A percentile compares a stretch with the other conserved stretches of the same genome.
phyloP scores from a whole-genome alignment of 495 filamentous ascomycete species.

The Penicillium turbatum region DNA sequence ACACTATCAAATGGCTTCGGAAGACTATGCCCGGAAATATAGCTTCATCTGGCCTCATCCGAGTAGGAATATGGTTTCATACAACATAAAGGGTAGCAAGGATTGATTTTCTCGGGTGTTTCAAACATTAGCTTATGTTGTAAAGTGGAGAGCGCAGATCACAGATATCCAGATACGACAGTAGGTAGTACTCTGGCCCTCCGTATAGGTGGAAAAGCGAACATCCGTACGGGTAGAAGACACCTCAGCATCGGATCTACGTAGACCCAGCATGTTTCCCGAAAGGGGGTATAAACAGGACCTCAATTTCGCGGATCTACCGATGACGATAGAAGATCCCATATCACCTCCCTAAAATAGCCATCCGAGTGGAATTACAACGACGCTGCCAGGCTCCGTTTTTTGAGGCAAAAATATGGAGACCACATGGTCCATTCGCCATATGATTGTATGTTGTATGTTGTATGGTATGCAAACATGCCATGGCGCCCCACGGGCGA shows the following conservation, averaged over 20 bases:
- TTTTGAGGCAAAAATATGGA: neutral
- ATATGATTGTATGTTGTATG: too few species aligned
- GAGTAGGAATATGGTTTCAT: neutral
- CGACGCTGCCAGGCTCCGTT: neutral
- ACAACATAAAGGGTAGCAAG: neutral
- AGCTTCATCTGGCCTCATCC: neutral
- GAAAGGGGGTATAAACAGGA: neutral
- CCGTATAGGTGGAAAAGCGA: neutral
- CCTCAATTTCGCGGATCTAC: neutral
- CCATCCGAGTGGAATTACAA: neutral
- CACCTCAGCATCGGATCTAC: neutral
- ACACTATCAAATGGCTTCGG: neutral
- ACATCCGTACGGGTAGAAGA: too few species aligned
- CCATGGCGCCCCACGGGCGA: constrained; percentile 9
- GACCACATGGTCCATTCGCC: constrained; percentile 1
- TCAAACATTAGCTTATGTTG: neutral
- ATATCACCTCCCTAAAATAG: constrained; percentile 11
- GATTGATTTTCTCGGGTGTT: constrained; percentile 1
- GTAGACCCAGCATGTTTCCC: neutral
- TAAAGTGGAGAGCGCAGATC: constrained; percentile 4
- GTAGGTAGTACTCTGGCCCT: neutral
- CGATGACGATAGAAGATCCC: constrained; percentile 1
- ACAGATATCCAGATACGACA: constrained; percentile 7
- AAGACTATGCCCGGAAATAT: constrained; percentile 6
- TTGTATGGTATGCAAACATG: neutral